Evolutionary conservation across 306 rosid species (phyloP), one percentile per base, ranked within the genome.

Genomic region (Acacia confusa): DNA sequence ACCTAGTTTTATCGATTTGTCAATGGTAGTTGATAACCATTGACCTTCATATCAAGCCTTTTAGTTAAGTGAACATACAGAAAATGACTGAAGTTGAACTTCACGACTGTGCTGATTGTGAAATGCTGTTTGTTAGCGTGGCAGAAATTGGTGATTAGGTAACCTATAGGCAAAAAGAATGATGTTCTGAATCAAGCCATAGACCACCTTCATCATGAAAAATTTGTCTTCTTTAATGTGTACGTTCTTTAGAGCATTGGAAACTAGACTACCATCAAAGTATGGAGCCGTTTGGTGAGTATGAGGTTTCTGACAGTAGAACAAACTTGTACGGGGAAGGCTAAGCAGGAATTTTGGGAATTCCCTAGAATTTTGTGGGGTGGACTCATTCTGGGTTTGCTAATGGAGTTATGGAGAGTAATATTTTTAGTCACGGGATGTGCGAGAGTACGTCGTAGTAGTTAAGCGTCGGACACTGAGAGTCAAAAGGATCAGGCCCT

Each of bases 61-160:
- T 83, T 77, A 82, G n/a, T 71, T 52, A 82, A 84, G 69, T 88
- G 72, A 72, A 76, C 85, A 74, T 9, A 55, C 43, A 70, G 43
- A 74, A 85, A 78, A 75, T 84, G 81, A 87, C 82, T 84, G 86
- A 85, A 88, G 74, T 57, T 67, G 83, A 82, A 69, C 75, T 82
- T 75, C 86, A 82, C 85, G 83, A 83, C 85, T 85, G 82, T 85
- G 82, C 89, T 85, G 90, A 91, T 84, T 79, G 73, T 74, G 74
- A 44, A 83, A 68, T 83, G 70, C 78, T 77, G 75, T 70, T 76
- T 76, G 64, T 76, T 48, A 82, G 86, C 65, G 25, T 87, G 85
- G 67, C 67, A 44, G 73, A 53, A 78, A 60, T 27, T 82, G 67
- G 24, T 64, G 68, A 72, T 79, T 83, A 70, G 83, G 79, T 84